A percentile compares a stretch with the other conserved stretches of the same genome.
These are phyloP conservation scores for Aspergillus costaricaensis DNA, from an alignment of 2,329 filamentous ascomycete species.

Conservation along the genomic window DNA sequence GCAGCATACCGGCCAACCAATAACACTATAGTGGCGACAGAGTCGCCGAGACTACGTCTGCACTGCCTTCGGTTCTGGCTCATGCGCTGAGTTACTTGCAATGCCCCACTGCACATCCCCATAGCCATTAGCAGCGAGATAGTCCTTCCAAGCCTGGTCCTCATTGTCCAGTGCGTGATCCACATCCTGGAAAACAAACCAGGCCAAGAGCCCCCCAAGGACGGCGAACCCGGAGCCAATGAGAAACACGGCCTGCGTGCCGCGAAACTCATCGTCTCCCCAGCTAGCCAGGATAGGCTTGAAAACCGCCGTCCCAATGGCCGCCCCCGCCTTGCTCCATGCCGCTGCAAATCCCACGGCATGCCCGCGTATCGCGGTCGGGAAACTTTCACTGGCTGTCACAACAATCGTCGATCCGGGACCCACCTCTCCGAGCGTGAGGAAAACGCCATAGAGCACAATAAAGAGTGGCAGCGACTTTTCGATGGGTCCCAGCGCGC, in stretches of 20 bases:
- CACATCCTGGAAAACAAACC: conserved; percentile 51
- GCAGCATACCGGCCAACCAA: too few relatives aligned
- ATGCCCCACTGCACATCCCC: conserved; percentile 28
- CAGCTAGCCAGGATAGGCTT: conserved; percentile 53
- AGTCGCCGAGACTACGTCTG: not conserved
- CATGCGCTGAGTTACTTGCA: not conserved
- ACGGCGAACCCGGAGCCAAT: conserved; percentile 55
- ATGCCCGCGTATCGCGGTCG: conserved; percentile 53
- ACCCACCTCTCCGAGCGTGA: conserved; percentile 53
- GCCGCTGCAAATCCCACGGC: conserved; percentile 53
- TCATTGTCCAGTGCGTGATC: conserved; percentile 46
- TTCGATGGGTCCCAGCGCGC: conserved; percentile 50
- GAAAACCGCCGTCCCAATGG: conserved; percentile 56
- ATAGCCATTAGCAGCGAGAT: conserved; percentile 48
- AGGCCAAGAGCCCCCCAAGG: conserved; percentile 47
- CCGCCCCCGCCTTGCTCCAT: conserved; percentile 53
- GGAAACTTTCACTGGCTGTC: conserved; percentile 51
- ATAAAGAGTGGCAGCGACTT: conserved; percentile 54
- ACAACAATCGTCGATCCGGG: conserved; percentile 48
- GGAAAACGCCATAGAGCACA: conserved; percentile 55
- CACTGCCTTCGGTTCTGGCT: not conserved
- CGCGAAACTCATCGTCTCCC: conserved; percentile 43
- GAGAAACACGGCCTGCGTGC: conserved; percentile 54
- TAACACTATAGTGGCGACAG: too few relatives aligned
- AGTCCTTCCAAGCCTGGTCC: conserved; percentile 49